phyloP scores from a whole-genome alignment of 352 stramenopile species.

The Detonula confervacea region DNA sequence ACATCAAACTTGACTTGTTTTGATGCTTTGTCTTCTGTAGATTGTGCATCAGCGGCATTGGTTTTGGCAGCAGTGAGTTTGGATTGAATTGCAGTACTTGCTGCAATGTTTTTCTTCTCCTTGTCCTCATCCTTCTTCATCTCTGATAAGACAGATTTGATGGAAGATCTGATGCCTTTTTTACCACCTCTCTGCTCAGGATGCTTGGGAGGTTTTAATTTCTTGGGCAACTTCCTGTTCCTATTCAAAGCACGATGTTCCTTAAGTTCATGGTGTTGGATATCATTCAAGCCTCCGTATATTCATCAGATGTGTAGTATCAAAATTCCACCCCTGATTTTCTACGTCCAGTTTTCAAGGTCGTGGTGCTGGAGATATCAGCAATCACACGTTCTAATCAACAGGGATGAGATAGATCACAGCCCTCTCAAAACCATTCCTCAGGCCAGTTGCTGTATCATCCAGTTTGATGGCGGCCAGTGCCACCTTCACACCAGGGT shows the following conservation, averaged over 20 bases:
- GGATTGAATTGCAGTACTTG: too few relatives aligned
- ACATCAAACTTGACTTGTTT: too few relatives aligned
- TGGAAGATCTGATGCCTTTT: not conserved
- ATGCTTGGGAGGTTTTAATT: too few relatives aligned
- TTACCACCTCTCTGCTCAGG: too few relatives aligned
- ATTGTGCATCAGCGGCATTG: too few relatives aligned
- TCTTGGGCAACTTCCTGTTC: too few relatives aligned
- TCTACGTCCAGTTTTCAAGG: not conserved
- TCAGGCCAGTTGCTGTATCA: too few relatives aligned
- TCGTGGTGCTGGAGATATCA: not conserved
- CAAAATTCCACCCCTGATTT: slow-evolving; percentile 38
- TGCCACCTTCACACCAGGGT: not conserved
- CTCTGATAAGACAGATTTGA: not conserved
- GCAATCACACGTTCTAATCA: not conserved
- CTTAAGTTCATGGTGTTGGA: not conserved
- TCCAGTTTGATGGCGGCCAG: not conserved
- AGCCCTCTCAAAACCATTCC: too few relatives aligned
- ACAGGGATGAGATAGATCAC: not conserved
- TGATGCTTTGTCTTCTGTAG: too few relatives aligned
- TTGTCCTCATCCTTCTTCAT: not conserved
- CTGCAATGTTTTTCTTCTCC: too few relatives aligned
- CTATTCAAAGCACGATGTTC: too few relatives aligned
- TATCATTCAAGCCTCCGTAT: not conserved
- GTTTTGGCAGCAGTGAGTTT: too few relatives aligned
- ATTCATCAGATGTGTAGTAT: slow-evolving; percentile 31